Percentiles rank a stretch among this genome's conserved stretches.
Conservation (phyloP, 192 early-diverging fungal species). For the Backusella westeae region DNA sequence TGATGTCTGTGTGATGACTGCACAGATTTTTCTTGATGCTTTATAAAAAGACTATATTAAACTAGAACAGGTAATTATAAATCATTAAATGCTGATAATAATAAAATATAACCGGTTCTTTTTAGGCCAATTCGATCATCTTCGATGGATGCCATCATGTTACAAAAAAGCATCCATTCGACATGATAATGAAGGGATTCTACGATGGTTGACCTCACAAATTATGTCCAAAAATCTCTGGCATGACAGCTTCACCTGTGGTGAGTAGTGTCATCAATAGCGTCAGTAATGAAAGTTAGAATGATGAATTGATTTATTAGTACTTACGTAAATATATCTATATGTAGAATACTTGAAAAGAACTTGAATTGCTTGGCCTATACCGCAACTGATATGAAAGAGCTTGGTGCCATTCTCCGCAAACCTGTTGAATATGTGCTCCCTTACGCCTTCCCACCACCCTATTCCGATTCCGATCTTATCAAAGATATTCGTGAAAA, state of each 20-base stretch:
- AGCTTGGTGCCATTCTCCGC: constrained; percentile 31
- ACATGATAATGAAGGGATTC: constrained; percentile 78
- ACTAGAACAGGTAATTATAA: constrained; percentile 49
- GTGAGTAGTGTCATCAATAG: not conserved
- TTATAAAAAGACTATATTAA: constrained; percentile 64
- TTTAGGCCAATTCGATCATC: constrained; percentile 72
- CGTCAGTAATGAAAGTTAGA: constrained; percentile 2
- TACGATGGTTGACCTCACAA: constrained; percentile 51
- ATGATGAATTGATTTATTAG: not conserved
- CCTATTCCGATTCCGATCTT: constrained; percentile 39
- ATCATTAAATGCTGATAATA: not conserved
- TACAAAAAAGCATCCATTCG: constrained; percentile 67
- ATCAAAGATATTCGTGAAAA: constrained; percentile 32
- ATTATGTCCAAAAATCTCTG: constrained; percentile 67
- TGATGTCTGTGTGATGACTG: constrained; percentile 83
- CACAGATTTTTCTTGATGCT: constrained; percentile 76
- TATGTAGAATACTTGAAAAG: constrained; percentile 47
- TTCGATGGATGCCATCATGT: constrained; percentile 96
- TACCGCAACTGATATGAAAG: constrained; percentile 40
- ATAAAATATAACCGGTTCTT: not conserved
- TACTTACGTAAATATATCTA: not conserved
- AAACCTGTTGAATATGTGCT: constrained; percentile 41
- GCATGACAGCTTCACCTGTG: constrained; percentile 91
- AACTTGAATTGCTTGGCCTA: constrained; percentile 54
- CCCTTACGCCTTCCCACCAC: constrained; percentile 48